These are phyloP conservation scores for Umbellularia californica DNA, from an alignment of 164 flowering plant species.

Conservation along the genomic window DNA sequence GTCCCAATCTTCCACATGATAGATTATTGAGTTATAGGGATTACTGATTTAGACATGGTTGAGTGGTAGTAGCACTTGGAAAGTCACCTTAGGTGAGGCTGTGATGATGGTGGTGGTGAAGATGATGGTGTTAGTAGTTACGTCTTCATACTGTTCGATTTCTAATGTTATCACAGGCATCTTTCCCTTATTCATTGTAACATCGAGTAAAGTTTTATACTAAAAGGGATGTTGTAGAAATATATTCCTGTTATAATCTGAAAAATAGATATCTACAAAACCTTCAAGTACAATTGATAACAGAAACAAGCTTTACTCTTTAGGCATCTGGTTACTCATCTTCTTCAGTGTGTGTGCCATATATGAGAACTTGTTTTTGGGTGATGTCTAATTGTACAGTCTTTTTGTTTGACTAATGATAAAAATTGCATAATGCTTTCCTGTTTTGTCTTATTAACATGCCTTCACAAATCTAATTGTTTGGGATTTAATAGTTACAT, in stretches of 20 bases:
- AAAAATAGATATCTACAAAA: neutral
- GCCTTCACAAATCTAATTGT: neutral
- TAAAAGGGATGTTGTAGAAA: no score
- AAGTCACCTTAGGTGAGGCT: no score
- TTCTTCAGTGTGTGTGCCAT: neutral
- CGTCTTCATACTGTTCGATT: no score
- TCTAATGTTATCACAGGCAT: no score
- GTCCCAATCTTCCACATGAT: no score
- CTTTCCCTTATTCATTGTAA: neutral
- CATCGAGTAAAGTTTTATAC: no score
- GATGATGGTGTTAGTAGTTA: no score
- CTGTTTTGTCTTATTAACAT: neutral
- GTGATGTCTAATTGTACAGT: neutral
- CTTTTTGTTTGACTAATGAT: neutral
- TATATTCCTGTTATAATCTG: neutral
- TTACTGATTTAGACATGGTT: no score
- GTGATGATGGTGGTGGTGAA: no score
- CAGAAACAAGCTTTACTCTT: neutral
- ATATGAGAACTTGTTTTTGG: neutral
- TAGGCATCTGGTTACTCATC: neutral
- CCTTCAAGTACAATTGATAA: neutral
- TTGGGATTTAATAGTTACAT: neutral
- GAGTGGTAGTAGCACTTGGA: neutral
- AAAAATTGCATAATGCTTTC: neutral
- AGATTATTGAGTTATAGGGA: no score